These are phyloP conservation scores for Fusarium siculi DNA, from an alignment of 2,329 filamentous ascomycete species.

Conservation along the genomic window DNA sequence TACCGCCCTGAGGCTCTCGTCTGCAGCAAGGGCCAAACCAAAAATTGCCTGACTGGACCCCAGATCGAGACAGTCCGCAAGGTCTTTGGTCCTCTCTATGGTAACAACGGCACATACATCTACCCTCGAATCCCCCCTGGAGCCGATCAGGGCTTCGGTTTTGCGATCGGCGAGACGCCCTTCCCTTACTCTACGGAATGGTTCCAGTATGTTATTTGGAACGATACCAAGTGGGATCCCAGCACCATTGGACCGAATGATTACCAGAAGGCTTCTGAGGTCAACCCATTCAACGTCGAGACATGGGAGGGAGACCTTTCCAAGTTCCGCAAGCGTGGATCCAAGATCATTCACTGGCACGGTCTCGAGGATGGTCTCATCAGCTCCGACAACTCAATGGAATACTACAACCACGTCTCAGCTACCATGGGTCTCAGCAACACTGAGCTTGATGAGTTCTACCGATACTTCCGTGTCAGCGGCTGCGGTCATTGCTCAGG, in stretches of 20 bases:
- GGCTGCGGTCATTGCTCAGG: constrained; percentile 60
- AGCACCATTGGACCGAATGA: constrained; percentile 48
- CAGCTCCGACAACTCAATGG: constrained; percentile 39
- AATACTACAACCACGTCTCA: constrained; percentile 42
- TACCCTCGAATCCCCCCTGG: constrained; percentile 31
- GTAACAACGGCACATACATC: constrained; percentile 46
- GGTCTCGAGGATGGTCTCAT: constrained; percentile 46
- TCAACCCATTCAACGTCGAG: constrained; percentile 26
- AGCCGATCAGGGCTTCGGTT: constrained; percentile 47
- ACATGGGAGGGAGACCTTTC: constrained; percentile 54
- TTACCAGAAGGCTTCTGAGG: constrained; percentile 50
- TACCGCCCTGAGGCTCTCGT: constrained; percentile 55
- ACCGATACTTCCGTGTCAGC: constrained; percentile 61
- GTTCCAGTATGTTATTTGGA: constrained; percentile 54
- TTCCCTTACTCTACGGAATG: constrained; percentile 39
- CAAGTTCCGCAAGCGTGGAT: constrained; percentile 51
- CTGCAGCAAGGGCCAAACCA: constrained; percentile 42
- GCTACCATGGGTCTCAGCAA: constrained; percentile 42
- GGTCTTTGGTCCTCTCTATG: constrained; percentile 30
- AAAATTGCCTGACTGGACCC: constrained; percentile 10
- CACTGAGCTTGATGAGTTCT: constrained; percentile 58
- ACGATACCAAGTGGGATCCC: constrained; percentile 49
- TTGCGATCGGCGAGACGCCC: background rate
- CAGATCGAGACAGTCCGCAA: constrained; percentile 22
- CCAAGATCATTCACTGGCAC: constrained; percentile 60